Evolutionary conservation across 2,329 filamentous ascomycete genomes (phyloP).

Genomic region (Corynespora cassiicola): DNA sequence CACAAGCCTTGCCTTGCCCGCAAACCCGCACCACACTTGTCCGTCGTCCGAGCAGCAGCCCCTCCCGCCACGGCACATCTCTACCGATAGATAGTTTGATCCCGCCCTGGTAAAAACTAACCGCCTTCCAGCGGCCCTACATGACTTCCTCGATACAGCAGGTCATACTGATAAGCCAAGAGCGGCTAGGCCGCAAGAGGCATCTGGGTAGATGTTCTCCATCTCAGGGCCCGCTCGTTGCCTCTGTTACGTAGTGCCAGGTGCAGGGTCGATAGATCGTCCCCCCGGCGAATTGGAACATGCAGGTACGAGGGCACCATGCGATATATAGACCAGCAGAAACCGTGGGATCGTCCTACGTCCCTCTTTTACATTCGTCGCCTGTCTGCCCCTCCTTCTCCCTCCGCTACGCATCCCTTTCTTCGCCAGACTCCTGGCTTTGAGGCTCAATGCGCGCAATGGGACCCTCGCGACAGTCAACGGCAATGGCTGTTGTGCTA

Average conservation of each 20-base stretch:
- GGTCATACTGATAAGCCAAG: slow-evolving; percentile 32
- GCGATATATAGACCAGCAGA: not conserved
- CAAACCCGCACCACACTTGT: no score
- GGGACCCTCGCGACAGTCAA: slow-evolving; percentile 11
- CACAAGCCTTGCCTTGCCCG: no score
- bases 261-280: not conserved
- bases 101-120: no score
- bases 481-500: slow-evolving; percentile 19
- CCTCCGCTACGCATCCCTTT: not conserved
- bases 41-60: no score
- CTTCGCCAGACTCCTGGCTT: no score
- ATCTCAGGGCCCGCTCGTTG: slow-evolving; percentile 9
- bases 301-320: not conserved
- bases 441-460: no score
- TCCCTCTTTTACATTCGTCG: no score
- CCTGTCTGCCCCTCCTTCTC: no score
- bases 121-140: no score
- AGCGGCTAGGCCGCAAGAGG: slow-evolving; percentile 26
- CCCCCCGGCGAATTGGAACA: not conserved
- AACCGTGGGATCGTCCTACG: no score
- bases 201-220: slow-evolving; percentile 26
- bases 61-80: no score
- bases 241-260: not conserved
- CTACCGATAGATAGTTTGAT: no score
- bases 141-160: slow-evolving; percentile 28